phyloP scores from a whole-genome alignment of 495 filamentous ascomycete genomes.

The Penicillium lividum region DNA sequence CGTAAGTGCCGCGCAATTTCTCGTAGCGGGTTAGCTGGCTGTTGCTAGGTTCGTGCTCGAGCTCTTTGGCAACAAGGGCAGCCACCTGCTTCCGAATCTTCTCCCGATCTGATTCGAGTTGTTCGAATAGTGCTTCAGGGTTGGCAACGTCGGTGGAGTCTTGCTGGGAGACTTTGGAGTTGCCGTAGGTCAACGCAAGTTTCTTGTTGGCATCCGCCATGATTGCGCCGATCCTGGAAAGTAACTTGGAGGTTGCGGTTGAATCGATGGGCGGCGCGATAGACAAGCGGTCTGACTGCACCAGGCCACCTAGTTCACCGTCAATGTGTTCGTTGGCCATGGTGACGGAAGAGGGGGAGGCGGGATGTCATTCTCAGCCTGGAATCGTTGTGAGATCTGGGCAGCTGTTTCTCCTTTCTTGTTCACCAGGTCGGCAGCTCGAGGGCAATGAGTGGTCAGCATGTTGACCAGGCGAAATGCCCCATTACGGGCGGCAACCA shows the following conservation, averaged over 20 bases:
- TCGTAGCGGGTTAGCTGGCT: conserved; percentile 38
- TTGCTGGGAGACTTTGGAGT: conserved; percentile 38
- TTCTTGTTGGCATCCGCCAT: conserved; percentile 50
- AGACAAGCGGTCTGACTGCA: conserved; percentile 28
- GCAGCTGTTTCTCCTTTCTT: conserved; percentile 74
- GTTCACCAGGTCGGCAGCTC: conserved; percentile 81
- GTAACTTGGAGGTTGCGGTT: conserved; percentile 35
- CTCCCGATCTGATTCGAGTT: conserved; percentile 47
- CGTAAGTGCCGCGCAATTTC: conserved; percentile 33
- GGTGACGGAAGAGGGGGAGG: conserved; percentile 44
- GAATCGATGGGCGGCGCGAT: conserved; percentile 22
- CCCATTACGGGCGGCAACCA: conserved; percentile 76
- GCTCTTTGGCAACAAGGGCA: conserved; percentile 33
- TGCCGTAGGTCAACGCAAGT: conserved; percentile 43
- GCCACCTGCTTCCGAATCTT: conserved; percentile 40
- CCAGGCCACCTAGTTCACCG: conserved; percentile 24
- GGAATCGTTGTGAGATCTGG: conserved; percentile 58
- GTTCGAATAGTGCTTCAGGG: conserved; percentile 44
- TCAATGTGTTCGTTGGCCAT: conserved; percentile 48
- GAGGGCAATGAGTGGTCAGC: conserved; percentile 55
- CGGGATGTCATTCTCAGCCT: conserved; percentile 35
- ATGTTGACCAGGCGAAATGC: conserved; percentile 47
- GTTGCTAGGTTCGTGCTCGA: conserved; percentile 32
- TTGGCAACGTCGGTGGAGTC: conserved; percentile 44
- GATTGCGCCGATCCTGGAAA: conserved; percentile 43